These are phyloP conservation scores for Aegilops tauschii DNA, from an alignment of 176 grass and related monocot species.

Conservation along the genomic window DNA sequence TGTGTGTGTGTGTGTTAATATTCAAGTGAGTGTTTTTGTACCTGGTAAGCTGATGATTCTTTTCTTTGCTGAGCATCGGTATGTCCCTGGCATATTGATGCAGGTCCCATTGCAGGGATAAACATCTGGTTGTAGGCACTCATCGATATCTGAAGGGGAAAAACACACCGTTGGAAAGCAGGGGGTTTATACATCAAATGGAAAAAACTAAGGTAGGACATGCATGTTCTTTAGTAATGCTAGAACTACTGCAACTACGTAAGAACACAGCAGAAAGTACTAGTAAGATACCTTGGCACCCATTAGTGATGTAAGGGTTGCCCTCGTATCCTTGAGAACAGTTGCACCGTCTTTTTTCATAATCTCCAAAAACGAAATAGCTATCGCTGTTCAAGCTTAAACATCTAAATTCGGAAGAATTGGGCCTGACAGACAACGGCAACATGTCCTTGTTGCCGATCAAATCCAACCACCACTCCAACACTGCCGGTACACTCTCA, in stretches of 20 bases:
- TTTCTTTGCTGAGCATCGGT: constrained; percentile 30
- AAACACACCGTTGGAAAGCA: background rate
- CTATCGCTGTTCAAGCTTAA: constrained; percentile 3
- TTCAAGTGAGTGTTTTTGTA: too few species aligned
- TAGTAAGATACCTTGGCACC: constrained; percentile 28
- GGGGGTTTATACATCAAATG: background rate
- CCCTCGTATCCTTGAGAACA: constrained; percentile 32
- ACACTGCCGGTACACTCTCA: background rate
- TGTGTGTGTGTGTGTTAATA: too few species aligned
- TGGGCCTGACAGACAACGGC: background rate
- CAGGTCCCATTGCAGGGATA: constrained; percentile 39
- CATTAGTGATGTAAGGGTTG: constrained; percentile 27
- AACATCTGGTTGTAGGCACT: constrained; percentile 10
- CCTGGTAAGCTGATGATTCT: background rate
- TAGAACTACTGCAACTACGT: background rate
- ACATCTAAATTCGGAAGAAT: constrained; percentile 13
- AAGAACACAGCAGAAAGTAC: background rate
- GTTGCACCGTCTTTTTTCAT: constrained; percentile 20
- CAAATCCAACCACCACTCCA: constrained; percentile 35
- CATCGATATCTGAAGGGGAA: background rate
- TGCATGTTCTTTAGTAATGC: background rate
- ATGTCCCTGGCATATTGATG: constrained; percentile 33
- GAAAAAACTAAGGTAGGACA: background rate
- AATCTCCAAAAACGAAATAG: background rate
- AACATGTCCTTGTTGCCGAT: constrained; percentile 10